phyloP scores from a whole-genome alignment of 2,329 filamentous ascomycete species.

The Leptographium lundbergii region DNA sequence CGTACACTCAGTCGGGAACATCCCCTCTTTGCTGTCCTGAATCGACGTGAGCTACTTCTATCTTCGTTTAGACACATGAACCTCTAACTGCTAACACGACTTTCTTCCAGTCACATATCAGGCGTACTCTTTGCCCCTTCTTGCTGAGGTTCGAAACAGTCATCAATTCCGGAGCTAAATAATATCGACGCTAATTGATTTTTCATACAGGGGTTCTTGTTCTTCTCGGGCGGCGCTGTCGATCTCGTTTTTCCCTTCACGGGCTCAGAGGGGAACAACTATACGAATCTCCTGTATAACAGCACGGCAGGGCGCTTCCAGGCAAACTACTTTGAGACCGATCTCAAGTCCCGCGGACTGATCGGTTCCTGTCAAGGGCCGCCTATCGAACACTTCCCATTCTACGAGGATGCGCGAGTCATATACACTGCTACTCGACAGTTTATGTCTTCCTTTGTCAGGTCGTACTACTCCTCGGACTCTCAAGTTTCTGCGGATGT shows the following conservation, averaged over 20 bases:
- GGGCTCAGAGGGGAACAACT: slow-evolving; percentile 17
- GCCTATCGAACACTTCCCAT: slow-evolving; percentile 27
- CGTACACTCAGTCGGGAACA: slow-evolving; percentile 32
- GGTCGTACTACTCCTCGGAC: slow-evolving; percentile 28
- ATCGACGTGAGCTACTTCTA: slow-evolving; percentile 18
- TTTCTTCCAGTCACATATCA: slow-evolving; percentile 17
- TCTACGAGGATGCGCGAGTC: slow-evolving; percentile 26
- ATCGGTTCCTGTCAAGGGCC: slow-evolving; percentile 23
- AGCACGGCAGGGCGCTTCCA: slow-evolving; percentile 20
- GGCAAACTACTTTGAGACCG: slow-evolving; percentile 24
- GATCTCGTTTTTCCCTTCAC: slow-evolving; percentile 21
- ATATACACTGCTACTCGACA: slow-evolving; percentile 23
- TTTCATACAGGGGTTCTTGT: slow-evolving; percentile 11
- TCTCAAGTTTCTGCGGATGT: slow-evolving; percentile 20
- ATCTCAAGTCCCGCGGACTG: slow-evolving; percentile 27
- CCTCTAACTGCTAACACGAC: slow-evolving; percentile 1
- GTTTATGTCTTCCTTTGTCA: slow-evolving; percentile 28
- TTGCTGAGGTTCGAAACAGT: slow-evolving; percentile 12
- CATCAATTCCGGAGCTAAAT: background rate
- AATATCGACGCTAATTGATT: background rate
- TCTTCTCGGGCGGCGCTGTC: slow-evolving; percentile 17
- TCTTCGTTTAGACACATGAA: background rate
- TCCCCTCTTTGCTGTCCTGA: slow-evolving; percentile 27
- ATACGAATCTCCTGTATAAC: slow-evolving; percentile 18
- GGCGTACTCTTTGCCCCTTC: slow-evolving; percentile 18